Conservation (phyloP, 169 alveolate species). For the Babesia divergens region DNA sequence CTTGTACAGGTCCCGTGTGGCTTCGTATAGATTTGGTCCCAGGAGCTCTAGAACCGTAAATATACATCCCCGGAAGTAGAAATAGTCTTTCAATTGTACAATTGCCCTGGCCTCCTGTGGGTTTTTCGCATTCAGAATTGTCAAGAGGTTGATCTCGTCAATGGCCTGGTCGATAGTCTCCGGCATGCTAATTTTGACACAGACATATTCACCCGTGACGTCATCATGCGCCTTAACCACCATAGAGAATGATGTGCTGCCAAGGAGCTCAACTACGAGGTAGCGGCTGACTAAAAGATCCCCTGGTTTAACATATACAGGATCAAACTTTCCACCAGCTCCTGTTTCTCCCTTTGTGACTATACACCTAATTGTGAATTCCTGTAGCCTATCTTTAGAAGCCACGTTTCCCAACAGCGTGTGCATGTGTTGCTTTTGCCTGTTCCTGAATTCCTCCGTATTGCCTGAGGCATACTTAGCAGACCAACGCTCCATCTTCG, state of each 20-base stretch:
- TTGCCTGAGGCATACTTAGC: constrained; percentile 42
- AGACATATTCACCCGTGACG: constrained; percentile 5
- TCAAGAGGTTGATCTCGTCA: constrained; percentile 53
- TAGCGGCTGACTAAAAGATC: constrained; percentile 31
- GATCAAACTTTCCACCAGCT: constrained; percentile 50
- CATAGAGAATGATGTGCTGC: constrained; percentile 49
- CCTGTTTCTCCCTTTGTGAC: constrained; percentile 35
- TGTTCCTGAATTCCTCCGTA: constrained; percentile 43
- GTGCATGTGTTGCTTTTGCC: constrained; percentile 34
- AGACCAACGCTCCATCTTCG: constrained; percentile 41
- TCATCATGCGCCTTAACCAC: constrained; percentile 36
- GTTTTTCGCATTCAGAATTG: constrained; percentile 28
- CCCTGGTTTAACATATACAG: constrained; percentile 30
- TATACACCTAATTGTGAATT: constrained; percentile 36
- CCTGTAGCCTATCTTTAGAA: constrained; percentile 7
- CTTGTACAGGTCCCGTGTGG: constrained; percentile 37
- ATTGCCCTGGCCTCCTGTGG: neutral
- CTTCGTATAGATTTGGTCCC: constrained; percentile 58
- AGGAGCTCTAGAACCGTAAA: constrained; percentile 51
- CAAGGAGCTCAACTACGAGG: constrained; percentile 15
- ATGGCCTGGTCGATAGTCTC: constrained; percentile 55
- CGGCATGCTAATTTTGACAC: constrained; percentile 55
- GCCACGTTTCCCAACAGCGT: neutral
- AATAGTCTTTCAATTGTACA: constrained; percentile 44
- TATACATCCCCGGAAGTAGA: constrained; percentile 49